Base-by-base conservation (phyloP, 768 basidiomycete species). In the Boletus vermiculosoides region DNA sequence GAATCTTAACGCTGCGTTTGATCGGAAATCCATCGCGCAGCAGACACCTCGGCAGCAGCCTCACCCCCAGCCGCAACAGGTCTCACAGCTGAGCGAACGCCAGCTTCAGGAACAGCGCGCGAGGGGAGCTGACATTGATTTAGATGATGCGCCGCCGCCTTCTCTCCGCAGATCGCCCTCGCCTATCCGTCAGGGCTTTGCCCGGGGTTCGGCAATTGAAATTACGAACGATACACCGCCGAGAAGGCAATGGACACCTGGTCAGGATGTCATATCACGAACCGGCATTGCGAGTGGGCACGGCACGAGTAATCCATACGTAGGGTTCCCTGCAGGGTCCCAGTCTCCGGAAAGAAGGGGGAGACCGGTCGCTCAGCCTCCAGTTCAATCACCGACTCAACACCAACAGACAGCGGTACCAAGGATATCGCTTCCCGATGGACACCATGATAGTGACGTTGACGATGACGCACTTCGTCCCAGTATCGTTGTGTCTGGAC, bases 101-200 rank as follows among this genome's bases (percentile, higher is more conserved):
- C 70, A 71, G 46, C 52, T 60, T 41, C 55, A 66, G 39, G 67
- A 67, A 51, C 70, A 61, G 51, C 66, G 62, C 51, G 62, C 54
- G 15, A 50, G 58, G 36, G 53, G 62, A 42, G 7, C 30, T 12
- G 58, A 69, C 41, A 65, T 78, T n/a, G 69, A 72, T 62, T 61
- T 78, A 13, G 77, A 78, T 56, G 77, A 78, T 65, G 73, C 76
- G 34, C 77, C 77, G 28, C 77, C 77, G 4, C 76, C 71, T 22
- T 78, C 77, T 4, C 58, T 78, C 31, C 73, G 76, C 45, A 70
- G 74, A 25, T 73, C 75, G 3, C 76, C 74, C 28, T 68, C 67
- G 16, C 67, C 66, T 23, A 56, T 58, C 48, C 62, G 57, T 23
- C 65, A 62, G 33, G 55, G 46, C 16, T 45, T 63, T 9, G 3